Percentiles rank a stretch among this genome's conserved stretches.
phyloP scores from a whole-genome alignment of 2,329 filamentous ascomycete genomes.

The Aspergillus brunneoviolaceus region DNA sequence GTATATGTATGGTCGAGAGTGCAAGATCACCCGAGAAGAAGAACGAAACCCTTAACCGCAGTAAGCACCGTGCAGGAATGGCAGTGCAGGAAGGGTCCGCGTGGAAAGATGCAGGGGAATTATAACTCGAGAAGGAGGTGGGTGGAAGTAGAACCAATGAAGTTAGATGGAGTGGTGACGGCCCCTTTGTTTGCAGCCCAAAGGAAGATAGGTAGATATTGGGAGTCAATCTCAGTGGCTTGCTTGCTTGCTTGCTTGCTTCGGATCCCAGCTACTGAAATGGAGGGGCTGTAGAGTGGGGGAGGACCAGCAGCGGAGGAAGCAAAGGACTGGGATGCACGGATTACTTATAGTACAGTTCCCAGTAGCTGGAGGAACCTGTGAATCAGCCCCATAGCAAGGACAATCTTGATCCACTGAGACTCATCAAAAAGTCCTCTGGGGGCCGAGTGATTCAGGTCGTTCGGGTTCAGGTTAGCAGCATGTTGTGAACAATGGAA shows the following conservation, averaged over 20 bases:
- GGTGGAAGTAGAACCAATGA: slow-evolving; percentile 3
- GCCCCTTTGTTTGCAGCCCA: slow-evolving; percentile 7
- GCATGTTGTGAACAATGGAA: slow-evolving; percentile 4
- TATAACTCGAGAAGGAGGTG: neutral
- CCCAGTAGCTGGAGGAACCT: neutral
- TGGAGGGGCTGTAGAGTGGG: slow-evolving; percentile 1
- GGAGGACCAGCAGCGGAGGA: neutral
- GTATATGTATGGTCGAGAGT: neutral
- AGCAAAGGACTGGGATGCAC: slow-evolving; percentile 7
- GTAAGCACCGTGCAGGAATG: neutral
- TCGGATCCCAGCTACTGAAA: neutral
- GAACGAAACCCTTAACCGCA: neutral
- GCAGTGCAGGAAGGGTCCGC: neutral
- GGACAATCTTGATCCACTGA: slow-evolving; percentile 7
- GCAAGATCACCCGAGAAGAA: neutral
- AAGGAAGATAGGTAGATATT: slow-evolving; percentile 14
- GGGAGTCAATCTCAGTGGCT: neutral
- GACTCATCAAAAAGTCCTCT: slow-evolving; percentile 14
- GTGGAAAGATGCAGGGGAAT: neutral
- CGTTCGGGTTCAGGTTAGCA: slow-evolving; percentile 1
- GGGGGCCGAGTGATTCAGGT: slow-evolving; percentile 11
- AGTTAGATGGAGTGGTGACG: slow-evolving; percentile 8
- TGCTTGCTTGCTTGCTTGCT: neutral
- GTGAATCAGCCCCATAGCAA: neutral
- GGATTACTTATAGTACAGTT: slow-evolving; percentile 16